Percentiles rank a stretch among this genome's conserved stretches.
Conservation (phyloP, 2,329 filamentous ascomycete species). For the Aspergillus sp. region DNA sequence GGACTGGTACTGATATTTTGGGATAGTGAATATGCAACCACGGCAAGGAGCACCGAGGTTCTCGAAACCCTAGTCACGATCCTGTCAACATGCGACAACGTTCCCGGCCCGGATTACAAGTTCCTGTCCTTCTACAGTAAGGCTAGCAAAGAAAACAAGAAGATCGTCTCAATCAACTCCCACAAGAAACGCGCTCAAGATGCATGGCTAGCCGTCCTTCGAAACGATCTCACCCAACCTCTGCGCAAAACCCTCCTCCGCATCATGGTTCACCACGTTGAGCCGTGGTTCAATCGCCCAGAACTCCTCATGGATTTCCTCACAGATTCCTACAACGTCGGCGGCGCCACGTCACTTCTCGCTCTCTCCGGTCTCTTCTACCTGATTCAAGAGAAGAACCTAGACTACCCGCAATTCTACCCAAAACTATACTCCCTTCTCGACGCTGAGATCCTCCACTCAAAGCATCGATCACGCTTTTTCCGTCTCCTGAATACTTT, state of each 20-base stretch:
- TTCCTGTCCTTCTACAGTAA: slow-evolving; percentile 39
- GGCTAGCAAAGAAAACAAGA: slow-evolving; percentile 65
- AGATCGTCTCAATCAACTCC: slow-evolving; percentile 64
- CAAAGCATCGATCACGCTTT: slow-evolving; percentile 89
- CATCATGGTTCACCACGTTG: slow-evolving; percentile 73
- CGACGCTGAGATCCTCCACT: slow-evolving; percentile 82
- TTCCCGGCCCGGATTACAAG: slow-evolving; percentile 52
- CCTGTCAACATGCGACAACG: slow-evolving; percentile 59
- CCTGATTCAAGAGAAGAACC: slow-evolving; percentile 86
- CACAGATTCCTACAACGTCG: slow-evolving; percentile 86
- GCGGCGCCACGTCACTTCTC: slow-evolving; percentile 82
- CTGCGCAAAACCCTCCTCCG: slow-evolving; percentile 78
- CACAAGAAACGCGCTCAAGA: slow-evolving; percentile 82
- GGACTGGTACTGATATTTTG: background rate
- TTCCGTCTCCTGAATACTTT: slow-evolving; percentile 91
- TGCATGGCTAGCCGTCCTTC: slow-evolving; percentile 80
- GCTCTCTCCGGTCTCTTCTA: slow-evolving; percentile 93
- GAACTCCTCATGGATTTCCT: slow-evolving; percentile 95
- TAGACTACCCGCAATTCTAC: slow-evolving; percentile 96
- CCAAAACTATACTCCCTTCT: slow-evolving; percentile 89
- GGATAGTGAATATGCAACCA: slow-evolving; percentile 35
- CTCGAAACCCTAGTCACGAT: slow-evolving; percentile 41
- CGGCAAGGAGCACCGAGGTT: slow-evolving; percentile 25
- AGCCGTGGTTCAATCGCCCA: slow-evolving; percentile 84
- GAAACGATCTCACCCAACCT: slow-evolving; percentile 61